Base-by-base conservation (phyloP, 306 rosid genomes). In the Echinosophora koreensis region DNA sequence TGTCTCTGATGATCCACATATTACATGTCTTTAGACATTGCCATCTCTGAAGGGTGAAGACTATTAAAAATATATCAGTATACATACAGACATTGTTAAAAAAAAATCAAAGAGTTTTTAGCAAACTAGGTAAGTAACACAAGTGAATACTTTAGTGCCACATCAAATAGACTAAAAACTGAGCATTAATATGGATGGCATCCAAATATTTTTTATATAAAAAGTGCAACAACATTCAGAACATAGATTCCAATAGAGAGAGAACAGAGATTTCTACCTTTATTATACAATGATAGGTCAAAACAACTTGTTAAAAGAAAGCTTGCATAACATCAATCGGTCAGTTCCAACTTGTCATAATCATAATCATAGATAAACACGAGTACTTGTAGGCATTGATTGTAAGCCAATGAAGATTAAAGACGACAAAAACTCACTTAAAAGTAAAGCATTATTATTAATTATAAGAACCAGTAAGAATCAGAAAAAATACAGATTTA, bases 391-490 rank as follows among this genome's bases (percentile, higher is more conserved):
- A 61, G 37, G 70, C 27, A 39, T 30, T 55, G 27, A 55, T 37
- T 42, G 30, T 73, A 32, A 1, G 12, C 4, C 16, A 5, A 13
- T 61, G 70, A 39, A 16, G 50, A 8, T 47, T 60, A 15, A 32
- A 30, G 30, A 18, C 9, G 32, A 39, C 9, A 16, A 16, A 44
- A 62, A 62, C 67, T 35, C 59, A 54, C 49, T 38, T 63, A 63
- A 15, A 8, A 3, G 49, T 32, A n/a, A 30, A 30, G 32, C 32
- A 34, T 74, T 16, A 22, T 61, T 46, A 11, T 10, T 27, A 69
- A 59, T 16, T 46, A 54, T 35, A 64, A 62, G 65, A 58, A 69
- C 66, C 8, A 16, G 39, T 30, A 63, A 80, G 49, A 38, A 55
- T 34, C 55, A 39, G 41, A 66, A 70, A 55, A 13, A 64, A 80